These are phyloP conservation scores for Chenopodium berlandieri DNA, from an alignment of 148 eudicot genomes.

Conservation along the genomic window DNA sequence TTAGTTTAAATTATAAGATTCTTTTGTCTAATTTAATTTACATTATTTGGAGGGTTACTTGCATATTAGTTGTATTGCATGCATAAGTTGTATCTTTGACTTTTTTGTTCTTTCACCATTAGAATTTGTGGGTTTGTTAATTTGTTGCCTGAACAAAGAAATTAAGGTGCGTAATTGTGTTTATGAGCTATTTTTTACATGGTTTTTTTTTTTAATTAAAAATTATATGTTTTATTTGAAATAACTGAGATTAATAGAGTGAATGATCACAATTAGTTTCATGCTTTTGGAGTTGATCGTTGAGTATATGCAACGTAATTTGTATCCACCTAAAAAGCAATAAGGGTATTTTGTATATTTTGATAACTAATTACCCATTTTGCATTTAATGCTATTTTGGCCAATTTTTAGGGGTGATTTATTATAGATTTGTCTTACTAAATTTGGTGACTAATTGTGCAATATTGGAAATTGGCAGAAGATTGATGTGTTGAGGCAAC, in stretches of 20 bases:
- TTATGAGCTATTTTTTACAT: not conserved
- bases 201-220: not conserved
- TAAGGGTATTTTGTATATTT: not conserved
- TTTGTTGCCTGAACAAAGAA: constrained; percentile 11
- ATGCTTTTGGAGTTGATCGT: not conserved
- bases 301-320: not conserved
- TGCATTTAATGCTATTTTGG: constrained; percentile 7
- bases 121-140: constrained; percentile 4
- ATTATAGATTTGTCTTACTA: not conserved
- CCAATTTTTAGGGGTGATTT: not conserved
- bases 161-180: not conserved
- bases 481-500: constrained; percentile 34
- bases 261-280: not conserved
- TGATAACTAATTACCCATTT: not conserved
- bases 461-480: constrained; percentile 16
- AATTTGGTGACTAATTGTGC: constrained; percentile 16
- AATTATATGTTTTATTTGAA: not conserved
- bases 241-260: not conserved
- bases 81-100: not conserved
- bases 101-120: constrained; percentile 2
- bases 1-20: not conserved
- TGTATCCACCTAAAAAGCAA: not conserved
- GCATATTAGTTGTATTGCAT: constrained; percentile 12
- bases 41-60: not conserved
- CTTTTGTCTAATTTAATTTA: not conserved